Evolutionary conservation across 108 stramenopile species (phyloP), one percentile per base, ranked within the genome.

Genomic region (Stephanodiscus minutulus): DNA sequence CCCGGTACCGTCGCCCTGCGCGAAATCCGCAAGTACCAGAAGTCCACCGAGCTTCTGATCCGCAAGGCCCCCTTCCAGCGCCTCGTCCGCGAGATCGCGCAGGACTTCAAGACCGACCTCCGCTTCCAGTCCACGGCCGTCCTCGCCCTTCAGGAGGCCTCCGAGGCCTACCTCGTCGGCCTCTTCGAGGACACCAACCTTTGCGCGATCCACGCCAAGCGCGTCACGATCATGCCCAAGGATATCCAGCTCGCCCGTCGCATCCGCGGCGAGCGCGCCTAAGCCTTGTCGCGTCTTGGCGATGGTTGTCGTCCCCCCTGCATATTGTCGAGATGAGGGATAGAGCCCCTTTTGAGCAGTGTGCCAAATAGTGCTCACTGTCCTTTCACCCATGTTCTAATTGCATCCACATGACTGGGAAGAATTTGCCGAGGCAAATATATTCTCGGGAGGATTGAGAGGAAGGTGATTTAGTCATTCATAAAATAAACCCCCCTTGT

Each of bases 1-100:
- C 98, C 98, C 47, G 98, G 98, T 69, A 97, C 96, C 21, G 96
- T 97, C 69, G 98, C 97, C 76, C 97, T 98, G 56, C 95, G 96
- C 73, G 97, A 99, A 85, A 98, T 98, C 60, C 82, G 90, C 61
- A 82, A 82, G 61, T 91, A 88, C 73, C 90, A 91, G 55, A 88
- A 87, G 87, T 80, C 76, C 17, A 91, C 87, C n/a, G 91, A 91
- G 68, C 82, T 93, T 18, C 85, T 93, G 48, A 88, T 93, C 80
- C 86, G 89, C 52, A 94, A 88, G 87, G 81, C 86, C 9, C 90
- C 90, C 71, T 91, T 91, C 83, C 87, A 88, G 73, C 82, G 97
- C 76, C 86, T 98, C 11, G 96, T 97, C 28, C 89, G 95, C 82
- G 97, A 97, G 88, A 96, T 98, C 61, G 96, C 96, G 15, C 95